Evolutionary conservation across 176 grass and related monocot species (phyloP).

Genomic region (Phragmites australis): DNA sequence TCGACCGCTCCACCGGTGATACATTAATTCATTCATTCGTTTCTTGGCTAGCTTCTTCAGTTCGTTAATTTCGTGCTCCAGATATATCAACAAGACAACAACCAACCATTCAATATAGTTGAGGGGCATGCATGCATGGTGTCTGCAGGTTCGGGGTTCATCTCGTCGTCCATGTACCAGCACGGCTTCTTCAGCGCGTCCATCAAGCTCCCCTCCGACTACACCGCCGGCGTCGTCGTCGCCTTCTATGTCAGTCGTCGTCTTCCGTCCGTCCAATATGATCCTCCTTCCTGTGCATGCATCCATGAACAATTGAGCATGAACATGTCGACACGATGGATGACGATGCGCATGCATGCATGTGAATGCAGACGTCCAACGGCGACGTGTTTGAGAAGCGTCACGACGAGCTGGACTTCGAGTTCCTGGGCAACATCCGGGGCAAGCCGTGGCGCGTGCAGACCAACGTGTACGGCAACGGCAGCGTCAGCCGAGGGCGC

Average conservation of each 20-base stretch:
- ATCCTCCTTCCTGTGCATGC: no score
- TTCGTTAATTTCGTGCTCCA: no score
- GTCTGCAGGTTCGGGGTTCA: conserved; percentile 74
- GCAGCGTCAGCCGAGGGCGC: conserved; percentile 64
- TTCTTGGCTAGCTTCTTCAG: not conserved
- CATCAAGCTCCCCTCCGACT: conserved; percentile 92
- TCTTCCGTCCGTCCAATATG: not conserved
- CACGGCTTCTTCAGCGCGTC: conserved; percentile 88
- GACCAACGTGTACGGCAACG: conserved; percentile 93
- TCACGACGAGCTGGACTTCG: conserved; percentile 91
- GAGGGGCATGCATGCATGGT: not conserved
- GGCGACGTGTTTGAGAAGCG: conserved; percentile 77
- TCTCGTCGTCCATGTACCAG: conserved; percentile 77
- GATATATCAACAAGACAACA: no score
- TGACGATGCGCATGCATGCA: not conserved
- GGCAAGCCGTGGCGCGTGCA: conserved; percentile 81
- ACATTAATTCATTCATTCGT: not conserved
- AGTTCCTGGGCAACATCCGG: conserved; percentile 82
- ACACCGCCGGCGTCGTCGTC: conserved; percentile 87
- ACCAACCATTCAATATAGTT: no score
- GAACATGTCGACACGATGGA: no score
- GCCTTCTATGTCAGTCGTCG: conserved; percentile 70
- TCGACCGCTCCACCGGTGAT: conserved; percentile 72
- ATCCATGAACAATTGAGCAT: no score
- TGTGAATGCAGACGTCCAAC: conserved; percentile 50